Percentiles rank a stretch among this genome's conserved stretches.
Evolutionary conservation across 192 early-diverging fungal genomes (phyloP).

Genomic region (Backusella australiensis): DNA sequence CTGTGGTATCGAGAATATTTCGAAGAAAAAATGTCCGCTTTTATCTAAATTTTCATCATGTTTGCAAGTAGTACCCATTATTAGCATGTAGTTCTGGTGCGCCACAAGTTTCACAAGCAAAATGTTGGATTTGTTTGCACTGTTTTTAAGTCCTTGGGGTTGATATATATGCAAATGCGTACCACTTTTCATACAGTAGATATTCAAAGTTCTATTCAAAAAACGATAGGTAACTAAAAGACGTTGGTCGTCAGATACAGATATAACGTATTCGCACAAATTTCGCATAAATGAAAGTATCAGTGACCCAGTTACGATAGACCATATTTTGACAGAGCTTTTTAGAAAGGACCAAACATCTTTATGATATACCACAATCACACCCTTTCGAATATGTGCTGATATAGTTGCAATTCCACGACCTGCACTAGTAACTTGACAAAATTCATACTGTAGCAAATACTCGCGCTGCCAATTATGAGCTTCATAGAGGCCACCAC

Average conservation of each 20-base stretch:
- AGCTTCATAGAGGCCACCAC: not conserved
- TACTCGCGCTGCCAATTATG: not conserved
- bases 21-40: too few relatives aligned
- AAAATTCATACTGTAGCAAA: not conserved
- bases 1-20: too few relatives aligned
- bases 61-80: too few relatives aligned
- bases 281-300: not conserved
- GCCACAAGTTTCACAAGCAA: too few relatives aligned
- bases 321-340: not conserved
- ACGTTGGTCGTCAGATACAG: not conserved
- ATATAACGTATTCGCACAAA: not conserved
- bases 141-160: too few relatives aligned
- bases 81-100: too few relatives aligned
- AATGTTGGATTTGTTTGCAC: too few relatives aligned
- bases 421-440: not conserved
- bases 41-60: too few relatives aligned
- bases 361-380: not conserved
- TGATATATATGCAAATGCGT: too few relatives aligned
- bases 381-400: not conserved
- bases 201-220: not conserved
- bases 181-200: not conserved
- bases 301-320: not conserved
- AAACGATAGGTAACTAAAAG: too few relatives aligned
- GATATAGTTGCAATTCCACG: not conserved
- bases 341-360: not conserved